These are phyloP conservation scores for Paralagenidium karlingii DNA, from an alignment of 352 stramenopile species.

Conservation along the genomic window DNA sequence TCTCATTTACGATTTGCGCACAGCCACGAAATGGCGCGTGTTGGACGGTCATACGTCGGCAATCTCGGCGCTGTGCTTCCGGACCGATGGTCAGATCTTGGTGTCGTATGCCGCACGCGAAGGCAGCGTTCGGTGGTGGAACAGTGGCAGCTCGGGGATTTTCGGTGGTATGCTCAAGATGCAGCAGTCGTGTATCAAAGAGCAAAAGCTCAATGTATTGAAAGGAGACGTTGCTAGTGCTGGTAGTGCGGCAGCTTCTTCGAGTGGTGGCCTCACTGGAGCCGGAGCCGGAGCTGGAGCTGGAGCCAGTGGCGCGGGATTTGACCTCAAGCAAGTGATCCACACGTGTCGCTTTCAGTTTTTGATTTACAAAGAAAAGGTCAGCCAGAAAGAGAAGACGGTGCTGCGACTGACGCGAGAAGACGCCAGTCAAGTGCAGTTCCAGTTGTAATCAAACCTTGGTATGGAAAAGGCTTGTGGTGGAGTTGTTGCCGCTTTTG, in stretches of 20 bases:
- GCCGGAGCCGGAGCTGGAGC: too few species aligned
- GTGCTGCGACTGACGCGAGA: slow-evolving; percentile 61
- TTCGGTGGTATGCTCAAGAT: slow-evolving; percentile 82
- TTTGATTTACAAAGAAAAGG: slow-evolving; percentile 33
- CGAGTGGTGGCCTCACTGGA: slow-evolving; percentile 42
- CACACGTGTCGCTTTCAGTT: slow-evolving; percentile 79
- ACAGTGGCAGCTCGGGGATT: slow-evolving; percentile 58
- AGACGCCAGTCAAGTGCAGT: slow-evolving; percentile 74
- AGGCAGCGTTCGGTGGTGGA: slow-evolving; percentile 75
- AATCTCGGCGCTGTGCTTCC: slow-evolving; percentile 60
- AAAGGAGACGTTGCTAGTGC: slow-evolving; percentile 17
- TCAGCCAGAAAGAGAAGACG: slow-evolving; percentile 22
- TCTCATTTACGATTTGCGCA: slow-evolving; percentile 80
- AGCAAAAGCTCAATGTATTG: slow-evolving; percentile 57
- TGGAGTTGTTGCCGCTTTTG: too few species aligned
- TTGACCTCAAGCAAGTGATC: slow-evolving; percentile 67
- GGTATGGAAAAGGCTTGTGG: too few species aligned
- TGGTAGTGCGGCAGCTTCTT: slow-evolving; percentile 36
- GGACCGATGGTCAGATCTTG: slow-evolving; percentile 57
- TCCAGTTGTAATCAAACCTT: slow-evolving; percentile 25
- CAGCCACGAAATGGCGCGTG: slow-evolving; percentile 80
- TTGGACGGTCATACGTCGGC: slow-evolving; percentile 65
- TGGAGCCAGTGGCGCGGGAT: slow-evolving; percentile 14
- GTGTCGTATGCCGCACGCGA: slow-evolving; percentile 75
- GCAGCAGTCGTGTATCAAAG: slow-evolving; percentile 77